phyloP scores from a whole-genome alignment of 176 grass and related monocot genomes.

The Tillandsia leiboldiana region DNA sequence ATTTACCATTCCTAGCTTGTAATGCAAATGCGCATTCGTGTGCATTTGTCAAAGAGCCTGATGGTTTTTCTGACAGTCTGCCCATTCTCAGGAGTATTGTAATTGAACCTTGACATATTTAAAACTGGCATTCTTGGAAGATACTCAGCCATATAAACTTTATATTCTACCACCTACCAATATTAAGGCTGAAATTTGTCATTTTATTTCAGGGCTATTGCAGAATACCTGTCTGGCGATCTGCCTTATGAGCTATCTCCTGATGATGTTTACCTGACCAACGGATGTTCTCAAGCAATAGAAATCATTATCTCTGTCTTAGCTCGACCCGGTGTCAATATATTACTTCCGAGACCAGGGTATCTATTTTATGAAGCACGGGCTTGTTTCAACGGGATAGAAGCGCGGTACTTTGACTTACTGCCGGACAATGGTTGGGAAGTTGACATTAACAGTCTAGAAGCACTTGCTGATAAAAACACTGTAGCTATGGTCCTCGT shows the following conservation, averaged over 20 bases:
- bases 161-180: too few relatives aligned
- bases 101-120: too few relatives aligned
- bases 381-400: slow-evolving; percentile 38
- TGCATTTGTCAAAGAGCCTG: too few relatives aligned
- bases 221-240: slow-evolving; percentile 32
- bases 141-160: too few relatives aligned
- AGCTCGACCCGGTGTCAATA: slow-evolving; percentile 47
- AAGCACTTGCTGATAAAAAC: slow-evolving; percentile 46
- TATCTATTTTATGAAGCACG: slow-evolving; percentile 49
- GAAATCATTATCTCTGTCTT: slow-evolving; percentile 45
- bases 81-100: too few relatives aligned
- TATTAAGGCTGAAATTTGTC: neutral
- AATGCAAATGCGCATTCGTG: too few relatives aligned
- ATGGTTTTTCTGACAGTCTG: too few relatives aligned
- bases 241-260: slow-evolving; percentile 36
- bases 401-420: slow-evolving; percentile 54
- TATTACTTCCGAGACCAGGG: slow-evolving; percentile 56
- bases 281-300: slow-evolving; percentile 52
- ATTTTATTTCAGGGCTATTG: slow-evolving; percentile 38
- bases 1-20: too few relatives aligned
- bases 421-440: slow-evolving; percentile 51
- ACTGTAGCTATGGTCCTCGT: slow-evolving; percentile 61
- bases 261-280: slow-evolving; percentile 54
- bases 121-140: too few relatives aligned
- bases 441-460: slow-evolving; percentile 39